Percentiles rank a stretch among this genome's conserved stretches.
Conservation (phyloP, 495 filamentous ascomycete genomes). For the Bacidia rubella region DNA sequence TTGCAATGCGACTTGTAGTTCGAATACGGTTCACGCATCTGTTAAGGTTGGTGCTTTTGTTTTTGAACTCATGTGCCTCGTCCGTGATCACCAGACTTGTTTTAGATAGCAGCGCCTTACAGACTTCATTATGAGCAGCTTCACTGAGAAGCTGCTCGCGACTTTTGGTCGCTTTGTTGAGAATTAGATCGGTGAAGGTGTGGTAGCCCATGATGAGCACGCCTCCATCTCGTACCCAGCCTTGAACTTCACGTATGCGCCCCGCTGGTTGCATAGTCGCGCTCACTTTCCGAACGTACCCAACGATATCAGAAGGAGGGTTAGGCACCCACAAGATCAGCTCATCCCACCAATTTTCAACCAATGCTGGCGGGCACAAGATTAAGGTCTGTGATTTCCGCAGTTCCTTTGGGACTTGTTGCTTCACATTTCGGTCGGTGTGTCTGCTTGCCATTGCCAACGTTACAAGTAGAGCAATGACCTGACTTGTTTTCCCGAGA, state of each 20-base stretch:
- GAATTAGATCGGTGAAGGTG: slow-evolving; percentile 42
- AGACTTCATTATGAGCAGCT: slow-evolving; percentile 26
- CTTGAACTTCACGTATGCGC: slow-evolving; percentile 32
- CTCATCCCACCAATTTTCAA: slow-evolving; percentile 78
- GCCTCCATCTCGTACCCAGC: slow-evolving; percentile 56
- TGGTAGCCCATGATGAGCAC: slow-evolving; percentile 62
- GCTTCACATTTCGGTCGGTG: slow-evolving; percentile 34
- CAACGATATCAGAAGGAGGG: slow-evolving; percentile 27
- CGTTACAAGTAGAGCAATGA: slow-evolving; percentile 65
- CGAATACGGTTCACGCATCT: slow-evolving; percentile 40
- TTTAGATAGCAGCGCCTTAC: slow-evolving; percentile 36
- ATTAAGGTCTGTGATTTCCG: slow-evolving; percentile 52
- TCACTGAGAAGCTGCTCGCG: slow-evolving; percentile 16
- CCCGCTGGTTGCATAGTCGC: slow-evolving; percentile 15
- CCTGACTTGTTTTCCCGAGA: slow-evolving; percentile 85
- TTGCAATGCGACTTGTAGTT: slow-evolving; percentile 62
- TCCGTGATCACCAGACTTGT: slow-evolving; percentile 76
- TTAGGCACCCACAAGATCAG: slow-evolving; percentile 52
- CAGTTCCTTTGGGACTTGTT: slow-evolving; percentile 54
- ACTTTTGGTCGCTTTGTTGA: slow-evolving; percentile 22
- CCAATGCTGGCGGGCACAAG: slow-evolving; percentile 59
- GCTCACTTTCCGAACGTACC: slow-evolving; percentile 37
- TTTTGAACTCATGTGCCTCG: slow-evolving; percentile 76
- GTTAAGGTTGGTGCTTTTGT: slow-evolving; percentile 36
- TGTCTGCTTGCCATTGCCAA: slow-evolving; percentile 54